Conservation (phyloP, 1,284 basidiomycete genomes). For the Gomphus bonarii region DNA sequence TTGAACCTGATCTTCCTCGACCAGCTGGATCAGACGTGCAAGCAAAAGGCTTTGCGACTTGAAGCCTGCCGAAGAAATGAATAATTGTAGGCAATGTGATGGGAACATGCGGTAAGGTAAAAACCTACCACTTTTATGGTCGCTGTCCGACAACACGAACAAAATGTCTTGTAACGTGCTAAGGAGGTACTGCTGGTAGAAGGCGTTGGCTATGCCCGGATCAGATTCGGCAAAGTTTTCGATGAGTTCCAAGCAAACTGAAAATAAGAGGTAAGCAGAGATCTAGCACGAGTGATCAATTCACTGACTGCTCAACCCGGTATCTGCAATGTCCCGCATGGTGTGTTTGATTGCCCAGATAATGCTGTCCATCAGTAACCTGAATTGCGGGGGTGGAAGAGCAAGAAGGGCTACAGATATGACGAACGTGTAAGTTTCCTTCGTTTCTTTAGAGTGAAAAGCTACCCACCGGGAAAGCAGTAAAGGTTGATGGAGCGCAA, state of each 20-base stretch:
- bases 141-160: constrained; percentile 49
- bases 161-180: constrained; percentile 49
- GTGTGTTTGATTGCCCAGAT: constrained; percentile 61
- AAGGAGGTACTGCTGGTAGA: constrained; percentile 51
- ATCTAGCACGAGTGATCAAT: neutral
- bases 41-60: constrained; percentile 38
- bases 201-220: constrained; percentile 37
- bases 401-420: constrained; percentile 32
- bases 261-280: neutral
- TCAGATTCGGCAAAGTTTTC: constrained; percentile 46
- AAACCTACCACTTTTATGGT: constrained; percentile 43
- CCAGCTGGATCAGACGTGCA: constrained; percentile 44
- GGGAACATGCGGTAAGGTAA: neutral
- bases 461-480: constrained; percentile 39
- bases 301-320: constrained; percentile 33
- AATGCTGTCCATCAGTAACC: constrained; percentile 50
- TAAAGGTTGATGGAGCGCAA: constrained; percentile 46
- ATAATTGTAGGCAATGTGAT: constrained; percentile 3
- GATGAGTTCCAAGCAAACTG: constrained; percentile 46
- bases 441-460: neutral
- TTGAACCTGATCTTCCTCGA: constrained; percentile 38
- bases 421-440: neutral
- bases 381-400: constrained; percentile 45
- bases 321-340: constrained; percentile 54
- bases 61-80: constrained; percentile 24